phyloP scores from a whole-genome alignment of 2,329 filamentous ascomycete genomes.

The Cytospora paraplurivora region DNA sequence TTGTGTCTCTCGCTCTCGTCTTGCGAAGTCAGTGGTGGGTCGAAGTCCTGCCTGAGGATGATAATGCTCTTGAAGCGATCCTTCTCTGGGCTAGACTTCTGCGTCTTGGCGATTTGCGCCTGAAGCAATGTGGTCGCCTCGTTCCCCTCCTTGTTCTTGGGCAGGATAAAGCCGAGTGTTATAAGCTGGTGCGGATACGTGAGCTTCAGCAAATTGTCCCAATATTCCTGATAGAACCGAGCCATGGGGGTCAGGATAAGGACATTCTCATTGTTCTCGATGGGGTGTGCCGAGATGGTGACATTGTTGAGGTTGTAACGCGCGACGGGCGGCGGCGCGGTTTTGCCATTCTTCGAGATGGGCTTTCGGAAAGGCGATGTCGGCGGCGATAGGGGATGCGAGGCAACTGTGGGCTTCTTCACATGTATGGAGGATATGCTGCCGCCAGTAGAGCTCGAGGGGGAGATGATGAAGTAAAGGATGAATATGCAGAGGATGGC shows the following conservation, averaged over 20 bases:
- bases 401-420: slow-evolving; percentile 54
- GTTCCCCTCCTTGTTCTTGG: slow-evolving; percentile 91
- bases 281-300: slow-evolving; percentile 75
- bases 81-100: slow-evolving; percentile 73
- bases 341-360: slow-evolving; percentile 53
- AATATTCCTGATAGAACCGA: slow-evolving; percentile 91
- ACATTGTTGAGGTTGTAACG: slow-evolving; percentile 96
- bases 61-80: slow-evolving; percentile 90
- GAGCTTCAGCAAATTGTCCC: slow-evolving; percentile 86
- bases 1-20: slow-evolving; percentile 89
- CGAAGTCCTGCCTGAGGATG: slow-evolving; percentile 93
- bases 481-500: slow-evolving; percentile 72
- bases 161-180: slow-evolving; percentile 92
- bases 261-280: slow-evolving; percentile 79
- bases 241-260: slow-evolving; percentile 92
- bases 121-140: slow-evolving; percentile 81
- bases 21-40: slow-evolving; percentile 77
- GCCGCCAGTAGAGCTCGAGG: slow-evolving; percentile 50
- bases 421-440: slow-evolving; percentile 47
- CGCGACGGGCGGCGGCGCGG: slow-evolving; percentile 77
- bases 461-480: slow-evolving; percentile 63
- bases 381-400: slow-evolving; percentile 72
- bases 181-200: slow-evolving; percentile 93
- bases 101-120: slow-evolving; percentile 80
- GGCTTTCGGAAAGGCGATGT: slow-evolving; percentile 73